Base-by-base conservation (phyloP, 2,329 filamentous ascomycete species). In the Drechslerella stenobrocha region DNA sequence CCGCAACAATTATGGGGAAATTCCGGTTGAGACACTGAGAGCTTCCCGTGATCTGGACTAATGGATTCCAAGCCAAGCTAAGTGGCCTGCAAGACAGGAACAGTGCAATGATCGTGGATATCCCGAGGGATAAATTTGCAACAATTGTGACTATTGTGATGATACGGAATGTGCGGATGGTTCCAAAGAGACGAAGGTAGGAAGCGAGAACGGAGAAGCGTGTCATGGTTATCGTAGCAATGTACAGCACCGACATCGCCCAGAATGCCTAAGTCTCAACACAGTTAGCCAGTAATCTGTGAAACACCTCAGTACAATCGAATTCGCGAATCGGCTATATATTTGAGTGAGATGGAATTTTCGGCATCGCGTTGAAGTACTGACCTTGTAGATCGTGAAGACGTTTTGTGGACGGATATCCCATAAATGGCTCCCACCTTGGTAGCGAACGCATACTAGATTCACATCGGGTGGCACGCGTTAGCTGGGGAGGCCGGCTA, bases 111-210 rank as follows among this genome's bases (percentile, higher is more conserved):
- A 60, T 30, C 23, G 59, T 52, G 2, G 61, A 59, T n/a, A 67
- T 18, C 3, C 53, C 55, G 48, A 67, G 58, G 18, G 40, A 50
- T 6, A 24, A 28, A 15, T 67, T 67, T 7, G 50, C 5, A 1
- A 67, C 55, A 42, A 67, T 67, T 34, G 61, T 32, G 13, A 55
- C 8, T 9, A 67, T 26, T 7, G 55, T 48, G 22, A 67, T 55
- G 1, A 30, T 51, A 2, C 42, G 44, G 15, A 67, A 37, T 9
- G 22, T 46, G 18, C 52, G 51, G 20, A 64, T 59, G 45, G 63
- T 60, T 2, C 64, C 55, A n/a, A 72, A 65, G 3, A 72, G 52
- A 22, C 71, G 71, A 22, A 72, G 47, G 24, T 72, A 72, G 30
- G 71, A 70, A 8, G 56, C 44, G 8, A 71, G 71, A 13, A 72